Conservation (phyloP, 78 protist species). For the Guillardia theta region DNA sequence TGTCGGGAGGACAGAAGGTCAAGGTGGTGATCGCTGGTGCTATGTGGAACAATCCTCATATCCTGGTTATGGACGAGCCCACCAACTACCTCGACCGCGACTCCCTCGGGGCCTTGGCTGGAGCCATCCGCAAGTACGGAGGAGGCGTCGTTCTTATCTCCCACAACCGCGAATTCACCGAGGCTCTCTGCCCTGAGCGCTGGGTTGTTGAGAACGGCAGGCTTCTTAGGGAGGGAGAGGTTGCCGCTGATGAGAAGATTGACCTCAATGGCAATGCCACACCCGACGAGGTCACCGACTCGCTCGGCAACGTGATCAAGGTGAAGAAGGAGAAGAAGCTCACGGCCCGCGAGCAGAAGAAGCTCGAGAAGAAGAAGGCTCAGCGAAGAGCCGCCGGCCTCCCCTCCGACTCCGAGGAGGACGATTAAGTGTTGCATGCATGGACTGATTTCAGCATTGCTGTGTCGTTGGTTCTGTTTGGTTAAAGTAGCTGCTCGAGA, state of each 20-base stretch:
- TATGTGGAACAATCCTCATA: neutral
- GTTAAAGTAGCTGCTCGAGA: no score
- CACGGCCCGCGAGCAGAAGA: slow-evolving; percentile 31
- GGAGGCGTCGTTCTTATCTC: slow-evolving; percentile 83
- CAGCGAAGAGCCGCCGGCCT: slow-evolving; percentile 21
- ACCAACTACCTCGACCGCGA: slow-evolving; percentile 50
- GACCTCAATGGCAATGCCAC: neutral
- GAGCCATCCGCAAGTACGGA: slow-evolving; percentile 74
- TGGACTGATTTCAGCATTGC: no score
- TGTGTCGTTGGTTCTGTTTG: no score
- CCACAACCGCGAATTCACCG: slow-evolving; percentile 52
- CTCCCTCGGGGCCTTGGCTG: slow-evolving; percentile 45
- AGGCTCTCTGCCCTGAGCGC: slow-evolving; percentile 46
- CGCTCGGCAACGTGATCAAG: slow-evolving; percentile 46
- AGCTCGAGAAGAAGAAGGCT: slow-evolving; percentile 39
- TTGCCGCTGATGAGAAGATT: slow-evolving; percentile 32
- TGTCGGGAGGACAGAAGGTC: slow-evolving; percentile 63
- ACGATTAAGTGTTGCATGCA: no score
- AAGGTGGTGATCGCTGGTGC: slow-evolving; percentile 5
- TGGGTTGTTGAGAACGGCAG: slow-evolving; percentile 54
- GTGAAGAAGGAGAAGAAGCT: slow-evolving; percentile 38
- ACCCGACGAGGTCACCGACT: slow-evolving; percentile 46
- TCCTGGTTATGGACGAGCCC: slow-evolving; percentile 50
- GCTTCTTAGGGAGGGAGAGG: slow-evolving; percentile 58
- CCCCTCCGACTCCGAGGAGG: slow-evolving; percentile 41